Evolutionary conservation across 83 land plant genomes (phyloP).

Genomic region (Diphasiastrum complanatum): DNA sequence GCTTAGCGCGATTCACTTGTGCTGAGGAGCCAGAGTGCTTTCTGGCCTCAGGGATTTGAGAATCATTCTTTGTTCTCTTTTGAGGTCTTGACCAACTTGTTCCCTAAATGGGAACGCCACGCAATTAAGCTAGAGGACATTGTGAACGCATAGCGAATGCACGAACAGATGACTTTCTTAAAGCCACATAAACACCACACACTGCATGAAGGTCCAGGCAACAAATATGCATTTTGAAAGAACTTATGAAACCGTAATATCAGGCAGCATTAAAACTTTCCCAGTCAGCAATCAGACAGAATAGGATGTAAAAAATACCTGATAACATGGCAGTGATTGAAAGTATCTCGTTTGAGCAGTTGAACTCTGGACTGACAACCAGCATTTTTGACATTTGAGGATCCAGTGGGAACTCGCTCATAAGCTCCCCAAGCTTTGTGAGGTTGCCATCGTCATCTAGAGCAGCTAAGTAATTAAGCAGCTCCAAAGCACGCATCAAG

Average conservation of each 20-base stretch:
- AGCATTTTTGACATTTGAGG: constrained; percentile 99
- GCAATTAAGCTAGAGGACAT: constrained; percentile 8
- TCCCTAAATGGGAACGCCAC: neutral
- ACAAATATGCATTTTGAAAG: no score
- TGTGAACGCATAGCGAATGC: neutral
- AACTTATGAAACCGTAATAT: neutral
- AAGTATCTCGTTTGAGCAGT: constrained; percentile 95
- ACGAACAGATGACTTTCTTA: constrained; percentile 38
- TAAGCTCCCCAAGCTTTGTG: constrained; percentile 78
- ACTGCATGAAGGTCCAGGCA: no score
- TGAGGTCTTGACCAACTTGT: neutral
- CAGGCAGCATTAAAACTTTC: neutral
- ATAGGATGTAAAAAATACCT: constrained; percentile 43
- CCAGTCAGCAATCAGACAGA: neutral
- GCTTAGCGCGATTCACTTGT: no score
- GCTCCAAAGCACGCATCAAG: constrained; percentile 87
- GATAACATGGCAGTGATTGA: constrained; percentile 96
- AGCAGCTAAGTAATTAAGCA: constrained; percentile 86
- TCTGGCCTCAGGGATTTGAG: no score
- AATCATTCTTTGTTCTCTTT: neutral
- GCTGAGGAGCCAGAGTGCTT: no score
- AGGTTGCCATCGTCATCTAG: constrained; percentile 92
- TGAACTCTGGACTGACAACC: constrained; percentile 89
- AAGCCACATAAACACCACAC: no score
- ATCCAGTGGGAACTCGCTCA: constrained; percentile 97